These are phyloP conservation scores for Tetratostichococcus sp. DNA, from an alignment of 139 green algal species.

Conservation along the genomic window DNA sequence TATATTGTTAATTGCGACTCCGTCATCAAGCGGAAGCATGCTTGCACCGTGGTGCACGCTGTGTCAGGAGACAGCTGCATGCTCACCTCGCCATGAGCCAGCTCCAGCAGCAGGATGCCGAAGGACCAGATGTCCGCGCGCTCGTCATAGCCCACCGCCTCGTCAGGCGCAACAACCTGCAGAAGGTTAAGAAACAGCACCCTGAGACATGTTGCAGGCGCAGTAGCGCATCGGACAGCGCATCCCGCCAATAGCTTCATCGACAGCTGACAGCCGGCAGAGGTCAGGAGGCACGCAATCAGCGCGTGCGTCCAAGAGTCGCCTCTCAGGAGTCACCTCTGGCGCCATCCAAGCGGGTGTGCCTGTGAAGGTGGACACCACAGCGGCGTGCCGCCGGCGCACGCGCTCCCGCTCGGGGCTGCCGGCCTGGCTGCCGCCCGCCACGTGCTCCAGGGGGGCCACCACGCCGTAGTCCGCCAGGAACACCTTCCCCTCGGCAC, in stretches of 20 bases:
- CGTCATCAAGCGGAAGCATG: too few relatives aligned
- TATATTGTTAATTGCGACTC: too few relatives aligned
- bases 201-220: too few relatives aligned
- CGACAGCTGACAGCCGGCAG: too few relatives aligned
- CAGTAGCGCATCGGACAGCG: too few relatives aligned
- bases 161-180: background rate
- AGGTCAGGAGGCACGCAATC: too few relatives aligned
- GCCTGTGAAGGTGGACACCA: background rate
- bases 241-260: too few relatives aligned
- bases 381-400: background rate
- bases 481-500: conserved; percentile 45
- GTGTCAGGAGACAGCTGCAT: too few relatives aligned
- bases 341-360: background rate
- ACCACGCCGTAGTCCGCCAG: conserved; percentile 64
- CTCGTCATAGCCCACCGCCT: conserved; percentile 5
- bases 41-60: too few relatives aligned
- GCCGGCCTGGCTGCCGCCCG: background rate
- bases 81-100: conserved; percentile 3
- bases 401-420: background rate
- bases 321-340: too few relatives aligned
- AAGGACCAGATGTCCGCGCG: conserved; percentile 25
- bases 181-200: background rate
- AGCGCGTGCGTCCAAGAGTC: too few relatives aligned
- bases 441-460: conserved; percentile 32
- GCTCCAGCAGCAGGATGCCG: conserved; percentile 25